Base-by-base conservation (phyloP, 768 basidiomycete genomes). In the Crepidotus variabilis region DNA sequence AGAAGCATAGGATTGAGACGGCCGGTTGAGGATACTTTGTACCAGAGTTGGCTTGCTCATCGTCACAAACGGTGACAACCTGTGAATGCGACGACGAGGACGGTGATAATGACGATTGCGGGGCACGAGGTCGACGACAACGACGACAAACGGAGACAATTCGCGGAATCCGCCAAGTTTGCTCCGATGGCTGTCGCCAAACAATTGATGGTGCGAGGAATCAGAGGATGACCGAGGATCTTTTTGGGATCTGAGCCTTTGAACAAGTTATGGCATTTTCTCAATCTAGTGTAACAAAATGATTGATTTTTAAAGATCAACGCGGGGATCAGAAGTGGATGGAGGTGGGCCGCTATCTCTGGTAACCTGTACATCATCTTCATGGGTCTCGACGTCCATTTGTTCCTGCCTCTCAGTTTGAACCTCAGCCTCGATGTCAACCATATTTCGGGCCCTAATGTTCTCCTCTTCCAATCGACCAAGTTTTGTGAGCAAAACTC, bases 1-100 rank as follows among this genome's bases (percentile, higher is more conserved):
- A 53, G 75, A 71, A 8, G 70, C 64, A 67, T 90, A 90, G 0
- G 77, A 71, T 65, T 87, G 84, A 1, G 87, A 88, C 10, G 88
- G 88, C 51, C 76, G 67, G 51, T 82, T 80, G 45, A 91, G 75
- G 46, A 89, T 67, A 39, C 75, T 76, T 68, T 90, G 87, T 20
- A 72, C 63, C 33, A 72, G 62, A 21, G 70, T 71, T n/a, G 71
- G 72, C 53, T 70, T 73, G 45, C 64, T 58, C 72, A 72, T 71
- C 39, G 52, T 49, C 46, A 20, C 16, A 45, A 48, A 51, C 39
- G 35, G 34, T 13, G 35, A 57, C 28, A 18, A 51, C 20, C 24
- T 45, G 47, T 34, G 16, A n/a, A 21, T 20, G 33, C 39, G 39
- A 43, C 39, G 39, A 43, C 39, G 48, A 33, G 18, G 7, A 50